Conservation (phyloP, 1,139 yeast species). For the Komagataea norvegica region DNA sequence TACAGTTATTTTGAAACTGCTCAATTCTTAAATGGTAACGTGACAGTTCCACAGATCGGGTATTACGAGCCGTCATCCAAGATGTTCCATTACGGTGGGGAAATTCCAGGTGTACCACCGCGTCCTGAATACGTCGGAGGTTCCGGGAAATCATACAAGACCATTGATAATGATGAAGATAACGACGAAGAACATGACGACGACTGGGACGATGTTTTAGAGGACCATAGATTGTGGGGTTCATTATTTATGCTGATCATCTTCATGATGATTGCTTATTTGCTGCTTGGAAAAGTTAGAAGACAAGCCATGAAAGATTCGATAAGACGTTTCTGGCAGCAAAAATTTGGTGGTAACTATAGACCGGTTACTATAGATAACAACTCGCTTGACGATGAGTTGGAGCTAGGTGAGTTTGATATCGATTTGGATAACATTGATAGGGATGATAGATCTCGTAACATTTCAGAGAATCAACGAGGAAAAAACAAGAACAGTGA, state of each 20-base stretch:
- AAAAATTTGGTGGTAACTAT: conserved; percentile 9
- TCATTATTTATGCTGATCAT: conserved; percentile 44
- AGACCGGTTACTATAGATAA: conserved; percentile 2
- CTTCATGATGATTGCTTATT: conserved; percentile 39
- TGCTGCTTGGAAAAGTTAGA: conserved; percentile 43
- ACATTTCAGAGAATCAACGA: conserved; percentile 1
- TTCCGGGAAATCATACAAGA: conserved; percentile 18
- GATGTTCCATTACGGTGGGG: conserved; percentile 50
- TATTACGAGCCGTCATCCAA: conserved; percentile 48
- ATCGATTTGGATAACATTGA: conserved; percentile 7
- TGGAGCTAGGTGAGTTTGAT: conserved; percentile 9
- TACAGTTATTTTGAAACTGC: conserved; percentile 43
- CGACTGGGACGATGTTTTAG: conserved; percentile 32
- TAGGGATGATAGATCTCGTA: conserved; percentile 2
- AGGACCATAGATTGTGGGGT: conserved; percentile 55
- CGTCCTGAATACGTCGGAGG: conserved; percentile 40
- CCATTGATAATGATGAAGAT: conserved; percentile 23
- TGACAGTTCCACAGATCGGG: conserved; percentile 32
- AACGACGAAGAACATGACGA: conserved; percentile 26
- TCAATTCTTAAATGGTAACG: conserved; percentile 4
- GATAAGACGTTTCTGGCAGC: conserved; percentile 13
- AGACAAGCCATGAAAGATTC: conserved; percentile 25
- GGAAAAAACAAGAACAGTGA: conserved; percentile 2
- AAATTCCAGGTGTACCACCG: conserved; percentile 38
- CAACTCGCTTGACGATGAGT: conserved; percentile 1